phyloP scores from a whole-genome alignment of 768 basidiomycete genomes.

The Amanita phalloides region DNA sequence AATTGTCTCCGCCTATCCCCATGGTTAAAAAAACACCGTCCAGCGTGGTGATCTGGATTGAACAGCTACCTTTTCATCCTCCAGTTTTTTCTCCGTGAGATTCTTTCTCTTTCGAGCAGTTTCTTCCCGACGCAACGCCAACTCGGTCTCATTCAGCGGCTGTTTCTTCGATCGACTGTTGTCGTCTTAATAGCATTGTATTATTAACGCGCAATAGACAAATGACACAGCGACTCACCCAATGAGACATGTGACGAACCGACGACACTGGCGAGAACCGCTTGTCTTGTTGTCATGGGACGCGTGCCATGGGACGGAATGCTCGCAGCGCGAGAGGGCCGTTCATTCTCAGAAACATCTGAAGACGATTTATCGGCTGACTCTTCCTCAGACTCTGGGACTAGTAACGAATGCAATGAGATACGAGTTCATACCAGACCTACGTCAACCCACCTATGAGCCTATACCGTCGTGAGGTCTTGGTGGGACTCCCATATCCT shows the following conservation, averaged over 20 bases:
- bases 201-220: not conserved
- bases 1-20: conserved; percentile 68
- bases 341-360: conserved; percentile 11
- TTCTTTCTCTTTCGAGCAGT: conserved; percentile 76
- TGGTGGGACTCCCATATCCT: conserved; percentile 14
- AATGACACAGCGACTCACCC: conserved; percentile 20
- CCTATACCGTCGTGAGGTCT: conserved; percentile 19
- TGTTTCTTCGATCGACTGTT: conserved; percentile 43
- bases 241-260: conserved; percentile 62
- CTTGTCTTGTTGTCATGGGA: conserved; percentile 52
- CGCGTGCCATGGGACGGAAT: conserved; percentile 15
- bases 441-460: conserved; percentile 4
- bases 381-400: conserved; percentile 30
- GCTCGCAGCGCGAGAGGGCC: conserved; percentile 17
- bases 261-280: conserved; percentile 59
- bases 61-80: conserved; percentile 65
- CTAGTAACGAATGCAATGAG: conserved; percentile 7
- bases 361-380: conserved; percentile 18
- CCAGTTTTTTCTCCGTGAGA: conserved; percentile 71
- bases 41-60: not conserved
- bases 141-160: conserved; percentile 58
- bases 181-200: conserved; percentile 7
- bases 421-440: not conserved
- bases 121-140: conserved; percentile 69
- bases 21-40: not conserved